phyloP scores from a whole-genome alignment of 2,329 filamentous ascomycete species.

The Colletotrichum sp. region DNA sequence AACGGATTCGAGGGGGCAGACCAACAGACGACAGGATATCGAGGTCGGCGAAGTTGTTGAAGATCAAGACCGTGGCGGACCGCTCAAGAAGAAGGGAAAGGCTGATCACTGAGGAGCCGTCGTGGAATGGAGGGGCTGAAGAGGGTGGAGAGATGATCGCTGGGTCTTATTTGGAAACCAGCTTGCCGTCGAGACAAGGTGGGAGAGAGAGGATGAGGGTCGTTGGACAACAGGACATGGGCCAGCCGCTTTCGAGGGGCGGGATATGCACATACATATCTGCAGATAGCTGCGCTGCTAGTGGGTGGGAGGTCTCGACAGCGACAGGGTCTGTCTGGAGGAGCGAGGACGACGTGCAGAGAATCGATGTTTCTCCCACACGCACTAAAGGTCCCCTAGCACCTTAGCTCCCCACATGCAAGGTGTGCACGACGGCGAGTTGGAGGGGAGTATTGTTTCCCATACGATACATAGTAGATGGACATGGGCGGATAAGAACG shows the following conservation, averaged over 20 bases:
- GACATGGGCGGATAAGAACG: slow-evolving; percentile 14
- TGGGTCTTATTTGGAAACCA: slow-evolving; percentile 19
- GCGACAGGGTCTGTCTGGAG: slow-evolving; percentile 10
- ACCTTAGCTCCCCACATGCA: slow-evolving; percentile 20
- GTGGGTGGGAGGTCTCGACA: slow-evolving; percentile 10
- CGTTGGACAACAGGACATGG: slow-evolving; percentile 14
- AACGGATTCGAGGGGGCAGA: background rate
- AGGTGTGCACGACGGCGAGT: slow-evolving; percentile 9
- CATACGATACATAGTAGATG: background rate
- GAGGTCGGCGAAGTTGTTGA: background rate
- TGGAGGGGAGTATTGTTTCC: slow-evolving; percentile 6
- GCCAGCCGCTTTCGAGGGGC: slow-evolving; percentile 12
- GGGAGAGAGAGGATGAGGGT: slow-evolving; percentile 5
- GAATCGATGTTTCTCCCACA: slow-evolving; percentile 19
- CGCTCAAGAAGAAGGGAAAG: slow-evolving; percentile 15
- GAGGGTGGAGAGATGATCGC: slow-evolving; percentile 20
- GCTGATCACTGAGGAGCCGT: slow-evolving; percentile 9
- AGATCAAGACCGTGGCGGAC: slow-evolving; percentile 4
- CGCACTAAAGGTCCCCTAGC: slow-evolving; percentile 20
- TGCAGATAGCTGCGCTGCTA: slow-evolving; percentile 20
- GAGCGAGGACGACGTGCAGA: slow-evolving; percentile 11
- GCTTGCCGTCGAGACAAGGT: slow-evolving; percentile 12
- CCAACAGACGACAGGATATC: background rate
- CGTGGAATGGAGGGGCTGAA: slow-evolving; percentile 20
- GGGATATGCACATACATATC: slow-evolving; percentile 23